Conservation (phyloP, 352 stramenopile species). For the Phytopythium chamaehyphon region DNA sequence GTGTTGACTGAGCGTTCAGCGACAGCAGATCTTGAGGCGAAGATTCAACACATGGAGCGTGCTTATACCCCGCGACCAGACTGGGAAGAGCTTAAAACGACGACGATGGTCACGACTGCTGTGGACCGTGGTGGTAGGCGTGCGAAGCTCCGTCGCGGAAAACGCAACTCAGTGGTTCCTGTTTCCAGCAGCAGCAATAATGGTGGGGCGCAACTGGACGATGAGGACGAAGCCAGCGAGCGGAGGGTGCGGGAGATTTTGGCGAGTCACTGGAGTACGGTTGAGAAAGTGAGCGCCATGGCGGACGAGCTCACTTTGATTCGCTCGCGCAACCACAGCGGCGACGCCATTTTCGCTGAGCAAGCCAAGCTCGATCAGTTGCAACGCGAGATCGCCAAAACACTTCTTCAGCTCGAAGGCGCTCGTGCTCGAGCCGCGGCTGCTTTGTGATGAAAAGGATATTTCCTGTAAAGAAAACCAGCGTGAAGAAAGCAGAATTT, state of each 20-base stretch:
- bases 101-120: constrained; percentile 49
- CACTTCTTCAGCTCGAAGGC: constrained; percentile 48
- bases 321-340: constrained; percentile 41
- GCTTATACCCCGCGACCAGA: constrained; percentile 61
- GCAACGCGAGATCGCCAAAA: constrained; percentile 49
- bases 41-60: constrained; percentile 43
- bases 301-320: constrained; percentile 44
- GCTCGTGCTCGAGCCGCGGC: constrained; percentile 2
- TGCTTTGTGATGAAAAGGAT: background rate
- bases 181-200: background rate
- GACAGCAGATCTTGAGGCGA: constrained; percentile 21
- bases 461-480: no score
- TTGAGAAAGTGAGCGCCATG: constrained; percentile 61
- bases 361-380: constrained; percentile 56
- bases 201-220: constrained; percentile 13
- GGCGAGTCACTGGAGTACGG: constrained; percentile 51
- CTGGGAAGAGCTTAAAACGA: constrained; percentile 53
- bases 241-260: constrained; percentile 41
- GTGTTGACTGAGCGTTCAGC: constrained; percentile 17
- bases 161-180: constrained; percentile 2
- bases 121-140: constrained; percentile 34
- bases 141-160: constrained; percentile 28
- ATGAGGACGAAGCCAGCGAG: constrained; percentile 41
- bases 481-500: no score
- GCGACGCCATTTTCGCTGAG: constrained; percentile 41